Percentiles rank a stretch among this genome's conserved stretches.
These are phyloP conservation scores for Diaporthe citrichinensis DNA, from an alignment of 2,329 filamentous ascomycete species.

Conservation along the genomic window DNA sequence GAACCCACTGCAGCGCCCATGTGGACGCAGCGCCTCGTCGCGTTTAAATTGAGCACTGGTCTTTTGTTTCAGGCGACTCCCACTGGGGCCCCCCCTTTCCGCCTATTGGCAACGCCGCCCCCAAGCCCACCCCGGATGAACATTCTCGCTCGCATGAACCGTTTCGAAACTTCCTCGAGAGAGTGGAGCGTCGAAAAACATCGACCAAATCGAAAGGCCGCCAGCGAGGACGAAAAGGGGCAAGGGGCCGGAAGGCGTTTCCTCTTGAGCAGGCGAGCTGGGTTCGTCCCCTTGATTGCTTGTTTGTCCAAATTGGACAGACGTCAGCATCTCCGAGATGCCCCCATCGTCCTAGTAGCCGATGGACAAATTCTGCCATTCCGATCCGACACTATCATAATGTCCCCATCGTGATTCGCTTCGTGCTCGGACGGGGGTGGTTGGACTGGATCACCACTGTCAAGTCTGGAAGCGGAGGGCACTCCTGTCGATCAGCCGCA, in stretches of 20 bases:
- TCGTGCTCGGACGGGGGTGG: not conserved
- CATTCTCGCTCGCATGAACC: conserved; percentile 32
- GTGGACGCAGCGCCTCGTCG: conserved; percentile 28
- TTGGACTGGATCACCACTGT: conserved; percentile 5
- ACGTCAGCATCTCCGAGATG: conserved; percentile 27
- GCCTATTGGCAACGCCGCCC: not conserved
- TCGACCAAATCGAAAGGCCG: conserved; percentile 6
- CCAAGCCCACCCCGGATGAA: conserved; percentile 19
- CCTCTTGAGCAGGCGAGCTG: conserved; percentile 3
- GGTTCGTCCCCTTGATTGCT: conserved; percentile 6
- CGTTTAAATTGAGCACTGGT: conserved; percentile 33
- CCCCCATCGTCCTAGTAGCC: not conserved
- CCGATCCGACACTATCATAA: conserved; percentile 26
- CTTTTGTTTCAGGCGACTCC: conserved; percentile 33
- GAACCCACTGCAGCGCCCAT: not conserved
- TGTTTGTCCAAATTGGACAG: conserved; percentile 5
- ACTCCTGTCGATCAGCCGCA: conserved; percentile 25
- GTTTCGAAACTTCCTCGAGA: conserved; percentile 35
- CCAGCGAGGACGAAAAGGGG: not conserved
- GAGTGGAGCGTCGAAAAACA: conserved; percentile 5
- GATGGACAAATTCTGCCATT: not conserved
- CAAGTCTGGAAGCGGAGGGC: not conserved
- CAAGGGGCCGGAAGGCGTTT: conserved; percentile 10
- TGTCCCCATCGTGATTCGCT: conserved; percentile 19
- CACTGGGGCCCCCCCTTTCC: not conserved